phyloP scores from a whole-genome alignment of 768 basidiomycete genomes.

The Boletus rubescentipes region DNA sequence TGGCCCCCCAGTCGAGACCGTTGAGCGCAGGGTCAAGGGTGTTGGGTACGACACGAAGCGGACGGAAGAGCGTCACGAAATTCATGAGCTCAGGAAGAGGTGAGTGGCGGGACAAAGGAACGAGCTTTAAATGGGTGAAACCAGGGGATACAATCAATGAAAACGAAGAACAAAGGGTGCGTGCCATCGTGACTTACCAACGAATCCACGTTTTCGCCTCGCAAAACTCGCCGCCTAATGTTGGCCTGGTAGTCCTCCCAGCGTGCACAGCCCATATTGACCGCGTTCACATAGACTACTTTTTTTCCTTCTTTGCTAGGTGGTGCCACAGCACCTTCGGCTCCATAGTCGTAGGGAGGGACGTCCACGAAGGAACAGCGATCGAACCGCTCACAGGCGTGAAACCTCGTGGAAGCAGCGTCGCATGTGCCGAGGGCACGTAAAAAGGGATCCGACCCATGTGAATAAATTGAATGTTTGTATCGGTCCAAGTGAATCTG shows the following conservation, averaged over 20 bases:
- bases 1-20: constrained; percentile 71
- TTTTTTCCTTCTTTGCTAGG: constrained; percentile 47
- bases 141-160: neutral
- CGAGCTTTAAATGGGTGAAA: constrained; percentile 47
- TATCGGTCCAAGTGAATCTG: constrained; percentile 92
- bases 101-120: constrained; percentile 85
- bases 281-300: constrained; percentile 85
- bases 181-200: constrained; percentile 48
- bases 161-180: neutral
- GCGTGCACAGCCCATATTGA: constrained; percentile 59
- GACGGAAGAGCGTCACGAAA: constrained; percentile 82
- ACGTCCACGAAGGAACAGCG: constrained; percentile 66
- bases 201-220: constrained; percentile 51
- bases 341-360: constrained; percentile 20
- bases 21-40: constrained; percentile 53
- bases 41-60: constrained; percentile 76
- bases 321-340: constrained; percentile 13
- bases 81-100: constrained; percentile 79
- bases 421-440: constrained; percentile 60
- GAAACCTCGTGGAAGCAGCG: constrained; percentile 69
- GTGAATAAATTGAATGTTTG: constrained; percentile 68
- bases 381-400: constrained; percentile 87
- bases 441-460: constrained; percentile 59
- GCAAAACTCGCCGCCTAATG: constrained; percentile 41
- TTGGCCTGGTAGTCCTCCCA: constrained; percentile 51